Percentiles rank a stretch among this genome's conserved stretches.
Conservation (phyloP, 331 rosid species). For the Spiraea crenata region DNA sequence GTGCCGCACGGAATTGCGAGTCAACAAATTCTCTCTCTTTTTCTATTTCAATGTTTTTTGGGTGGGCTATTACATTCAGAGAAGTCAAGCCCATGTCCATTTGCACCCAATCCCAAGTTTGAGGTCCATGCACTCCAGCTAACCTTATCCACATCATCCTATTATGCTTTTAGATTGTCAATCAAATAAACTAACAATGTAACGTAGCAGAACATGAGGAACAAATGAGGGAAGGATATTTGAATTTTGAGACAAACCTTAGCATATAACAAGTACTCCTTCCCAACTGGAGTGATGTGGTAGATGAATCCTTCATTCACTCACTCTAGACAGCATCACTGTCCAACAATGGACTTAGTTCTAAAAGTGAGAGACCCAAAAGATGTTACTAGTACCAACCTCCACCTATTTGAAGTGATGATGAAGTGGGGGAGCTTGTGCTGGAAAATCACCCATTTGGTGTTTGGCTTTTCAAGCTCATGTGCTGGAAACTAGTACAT, state of each 20-base stretch:
- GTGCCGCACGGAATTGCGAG: background rate
- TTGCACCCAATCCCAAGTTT: background rate
- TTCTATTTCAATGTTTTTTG: background rate
- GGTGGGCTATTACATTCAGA: background rate
- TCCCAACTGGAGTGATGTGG: no score
- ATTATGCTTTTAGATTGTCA: no score
- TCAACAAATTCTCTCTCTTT: background rate
- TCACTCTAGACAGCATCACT: slow-evolving; percentile 1
- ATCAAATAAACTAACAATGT: no score
- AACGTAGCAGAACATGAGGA: no score
- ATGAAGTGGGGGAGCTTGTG: background rate
- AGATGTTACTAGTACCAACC: slow-evolving; percentile 5
- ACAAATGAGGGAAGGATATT: no score
- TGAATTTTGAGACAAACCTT: no score
- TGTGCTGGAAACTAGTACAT: background rate
- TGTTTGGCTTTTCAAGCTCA: slow-evolving; percentile 1
- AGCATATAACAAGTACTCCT: no score
- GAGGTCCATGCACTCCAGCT: no score
- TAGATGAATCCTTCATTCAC: no score
- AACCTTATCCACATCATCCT: no score
- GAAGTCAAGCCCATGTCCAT: background rate
- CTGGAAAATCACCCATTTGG: slow-evolving; percentile 7
- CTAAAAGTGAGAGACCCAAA: slow-evolving; percentile 8
- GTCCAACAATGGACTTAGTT: background rate
- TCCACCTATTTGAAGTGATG: slow-evolving; percentile 15